Percentiles rank a stretch among this genome's conserved stretches.
These are phyloP conservation scores for Geranium incanum DNA, from an alignment of 441 rosid species.

Conservation along the genomic window DNA sequence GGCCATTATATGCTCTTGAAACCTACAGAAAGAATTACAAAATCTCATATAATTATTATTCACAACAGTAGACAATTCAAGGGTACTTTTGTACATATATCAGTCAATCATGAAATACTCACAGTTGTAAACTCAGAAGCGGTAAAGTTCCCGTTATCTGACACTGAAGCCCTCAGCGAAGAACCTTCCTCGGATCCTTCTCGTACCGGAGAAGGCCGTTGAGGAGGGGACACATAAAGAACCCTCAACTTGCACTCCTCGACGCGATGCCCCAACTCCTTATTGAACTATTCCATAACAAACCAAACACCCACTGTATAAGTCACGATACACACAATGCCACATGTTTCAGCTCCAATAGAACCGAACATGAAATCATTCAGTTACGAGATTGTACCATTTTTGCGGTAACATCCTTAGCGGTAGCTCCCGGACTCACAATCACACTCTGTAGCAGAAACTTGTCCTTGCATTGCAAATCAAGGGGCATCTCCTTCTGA, in stretches of 20 bases:
- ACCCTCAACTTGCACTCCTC: constrained; percentile 80
- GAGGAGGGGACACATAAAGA: constrained; percentile 65
- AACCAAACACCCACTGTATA: neutral
- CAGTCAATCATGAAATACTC: constrained; percentile 17
- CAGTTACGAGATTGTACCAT: constrained; percentile 33
- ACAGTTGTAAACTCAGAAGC: constrained; percentile 34
- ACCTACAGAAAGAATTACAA: constrained; percentile 30
- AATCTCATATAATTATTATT: constrained; percentile 11
- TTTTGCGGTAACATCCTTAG: constrained; percentile 56
- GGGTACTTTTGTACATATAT: neutral
- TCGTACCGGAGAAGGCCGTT: constrained; percentile 73
- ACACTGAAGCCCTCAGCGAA: constrained; percentile 56
- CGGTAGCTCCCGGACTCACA: constrained; percentile 42
- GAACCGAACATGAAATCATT: constrained; percentile 5
- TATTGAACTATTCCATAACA: constrained; percentile 45
- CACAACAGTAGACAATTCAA: neutral
- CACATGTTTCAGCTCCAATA: constrained; percentile 1
- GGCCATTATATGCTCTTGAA: constrained; percentile 39
- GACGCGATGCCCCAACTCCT: constrained; percentile 56
- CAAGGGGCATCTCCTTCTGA: constrained; percentile 57
- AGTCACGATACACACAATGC: neutral
- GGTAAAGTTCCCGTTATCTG: constrained; percentile 46
- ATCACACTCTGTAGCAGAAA: constrained; percentile 55
- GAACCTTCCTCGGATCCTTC: constrained; percentile 42
- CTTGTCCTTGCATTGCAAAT: constrained; percentile 76